These are phyloP conservation scores for Pyricularia sp. DNA, from an alignment of 2,329 filamentous ascomycete species.

Conservation along the genomic window DNA sequence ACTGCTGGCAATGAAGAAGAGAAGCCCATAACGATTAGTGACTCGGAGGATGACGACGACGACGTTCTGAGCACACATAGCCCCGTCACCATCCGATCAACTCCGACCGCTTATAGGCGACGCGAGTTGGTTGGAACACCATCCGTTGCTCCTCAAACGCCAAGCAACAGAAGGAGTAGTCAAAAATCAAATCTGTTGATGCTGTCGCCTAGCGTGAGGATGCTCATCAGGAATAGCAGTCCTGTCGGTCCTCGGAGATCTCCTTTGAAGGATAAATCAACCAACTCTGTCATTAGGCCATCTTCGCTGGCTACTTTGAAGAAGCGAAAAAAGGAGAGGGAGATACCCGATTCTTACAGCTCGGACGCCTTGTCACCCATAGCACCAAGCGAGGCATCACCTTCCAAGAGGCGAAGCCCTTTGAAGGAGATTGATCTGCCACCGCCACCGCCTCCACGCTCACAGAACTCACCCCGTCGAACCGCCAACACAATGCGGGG, in stretches of 20 bases:
- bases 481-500: neutral
- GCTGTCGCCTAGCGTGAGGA: neutral
- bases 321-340: slow-evolving; percentile 14
- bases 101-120: slow-evolving; percentile 3
- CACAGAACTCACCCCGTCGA: neutral
- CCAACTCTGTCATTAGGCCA: slow-evolving; percentile 14
- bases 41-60: slow-evolving; percentile 13
- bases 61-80: neutral
- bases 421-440: slow-evolving; percentile 7
- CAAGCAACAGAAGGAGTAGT: slow-evolving; percentile 10
- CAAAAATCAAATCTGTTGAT: neutral
- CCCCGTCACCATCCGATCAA: neutral
- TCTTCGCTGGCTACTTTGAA: slow-evolving; percentile 12
- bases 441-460: neutral
- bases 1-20: slow-evolving; percentile 6
- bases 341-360: slow-evolving; percentile 33
- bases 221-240: slow-evolving; percentile 2
- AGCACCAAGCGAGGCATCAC: neutral
- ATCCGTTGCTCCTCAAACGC: slow-evolving; percentile 29
- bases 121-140: slow-evolving; percentile 5
- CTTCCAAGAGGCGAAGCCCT: slow-evolving; percentile 5
- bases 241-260: slow-evolving; percentile 15
- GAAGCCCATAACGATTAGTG: slow-evolving; percentile 9
- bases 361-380: slow-evolving; percentile 13
- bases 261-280: slow-evolving; percentile 24